These are phyloP conservation scores for Aspergillus caelatus DNA, from an alignment of 2,329 filamentous ascomycete species.

Conservation along the genomic window DNA sequence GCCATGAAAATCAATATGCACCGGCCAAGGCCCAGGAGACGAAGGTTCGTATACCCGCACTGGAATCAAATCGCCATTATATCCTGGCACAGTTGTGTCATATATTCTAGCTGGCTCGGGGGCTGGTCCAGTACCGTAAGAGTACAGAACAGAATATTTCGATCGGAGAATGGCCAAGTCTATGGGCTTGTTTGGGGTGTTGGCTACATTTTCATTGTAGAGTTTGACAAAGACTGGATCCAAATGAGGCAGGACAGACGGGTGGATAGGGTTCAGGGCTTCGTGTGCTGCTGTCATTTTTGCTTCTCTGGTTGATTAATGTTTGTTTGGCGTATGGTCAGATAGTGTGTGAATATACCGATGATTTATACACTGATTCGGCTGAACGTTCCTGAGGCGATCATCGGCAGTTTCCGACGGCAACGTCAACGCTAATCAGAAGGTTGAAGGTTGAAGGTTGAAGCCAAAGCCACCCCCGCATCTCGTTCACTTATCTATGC, in stretches of 20 bases:
- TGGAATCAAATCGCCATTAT: slow-evolving; percentile 36
- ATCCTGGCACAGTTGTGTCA: slow-evolving; percentile 39
- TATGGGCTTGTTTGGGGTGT: slow-evolving; percentile 44
- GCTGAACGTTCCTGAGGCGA: background rate
- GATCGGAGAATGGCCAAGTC: slow-evolving; percentile 43
- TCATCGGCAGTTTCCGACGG: background rate
- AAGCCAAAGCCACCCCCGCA: slow-evolving; percentile 18
- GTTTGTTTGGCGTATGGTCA: background rate
- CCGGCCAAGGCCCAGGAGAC: slow-evolving; percentile 46
- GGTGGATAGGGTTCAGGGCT: slow-evolving; percentile 54
- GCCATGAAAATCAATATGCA: slow-evolving; percentile 55
- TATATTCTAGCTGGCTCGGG: slow-evolving; percentile 46
- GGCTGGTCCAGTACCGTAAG: slow-evolving; percentile 48
- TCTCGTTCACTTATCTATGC: slow-evolving; percentile 27
- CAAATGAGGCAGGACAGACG: slow-evolving; percentile 49
- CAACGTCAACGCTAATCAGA: background rate
- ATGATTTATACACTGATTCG: background rate
- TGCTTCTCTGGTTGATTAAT: background rate
- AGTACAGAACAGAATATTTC: slow-evolving; percentile 51
- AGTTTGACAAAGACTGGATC: slow-evolving; percentile 53
- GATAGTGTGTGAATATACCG: background rate
- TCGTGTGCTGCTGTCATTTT: slow-evolving; percentile 35
- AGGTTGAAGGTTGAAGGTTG: background rate
- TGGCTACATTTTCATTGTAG: slow-evolving; percentile 52
- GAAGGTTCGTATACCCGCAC: slow-evolving; percentile 52